Evolutionary conservation across 2,329 filamentous ascomycete genomes (phyloP).

Genomic region (Gnomoniopsis smithogilvyi): DNA sequence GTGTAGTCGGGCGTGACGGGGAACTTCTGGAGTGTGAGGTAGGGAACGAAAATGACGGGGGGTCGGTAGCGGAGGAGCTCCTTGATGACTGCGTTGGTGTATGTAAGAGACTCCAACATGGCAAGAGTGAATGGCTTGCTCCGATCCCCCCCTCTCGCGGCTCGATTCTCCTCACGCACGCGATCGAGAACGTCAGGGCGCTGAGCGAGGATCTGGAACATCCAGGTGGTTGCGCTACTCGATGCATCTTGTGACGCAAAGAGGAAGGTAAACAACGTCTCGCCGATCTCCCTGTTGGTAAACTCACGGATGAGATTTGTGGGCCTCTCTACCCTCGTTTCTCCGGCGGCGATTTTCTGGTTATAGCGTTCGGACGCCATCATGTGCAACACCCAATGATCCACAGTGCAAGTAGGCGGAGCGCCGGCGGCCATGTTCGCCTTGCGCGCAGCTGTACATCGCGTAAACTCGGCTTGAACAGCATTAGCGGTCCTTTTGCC

Average conservation of each 20-base stretch:
- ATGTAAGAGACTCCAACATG: constrained; percentile 47
- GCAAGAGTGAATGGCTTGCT: constrained; percentile 36
- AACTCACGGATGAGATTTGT: constrained; percentile 47
- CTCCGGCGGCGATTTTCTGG: constrained; percentile 59
- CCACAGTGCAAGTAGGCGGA: constrained; percentile 68
- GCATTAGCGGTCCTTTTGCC: constrained; percentile 73
- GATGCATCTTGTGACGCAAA: constrained; percentile 53
- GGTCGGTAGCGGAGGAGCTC: constrained; percentile 50
- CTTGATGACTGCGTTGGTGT: constrained; percentile 51
- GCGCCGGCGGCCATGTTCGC: constrained; percentile 68
- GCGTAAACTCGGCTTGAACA: constrained; percentile 66
- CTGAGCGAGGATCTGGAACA: constrained; percentile 50
- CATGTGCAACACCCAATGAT: constrained; percentile 74
- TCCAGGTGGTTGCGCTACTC: constrained; percentile 50
- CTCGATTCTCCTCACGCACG: constrained; percentile 45
- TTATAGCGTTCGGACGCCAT: constrained; percentile 67
- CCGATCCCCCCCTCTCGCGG: constrained; percentile 38
- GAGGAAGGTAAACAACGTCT: constrained; percentile 51
- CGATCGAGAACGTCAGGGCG: constrained; percentile 44
- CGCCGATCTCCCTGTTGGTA: constrained; percentile 43
- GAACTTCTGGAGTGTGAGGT: constrained; percentile 44
- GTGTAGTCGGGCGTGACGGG: constrained; percentile 46
- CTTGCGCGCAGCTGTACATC: constrained; percentile 69
- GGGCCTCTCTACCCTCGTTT: constrained; percentile 37
- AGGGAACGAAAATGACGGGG: constrained; percentile 53